A percentile compares a stretch with the other conserved stretches of the same genome.
Evolutionary conservation across 192 early-diverging fungal species (phyloP).

Genomic region (Paraglomus occultum): DNA sequence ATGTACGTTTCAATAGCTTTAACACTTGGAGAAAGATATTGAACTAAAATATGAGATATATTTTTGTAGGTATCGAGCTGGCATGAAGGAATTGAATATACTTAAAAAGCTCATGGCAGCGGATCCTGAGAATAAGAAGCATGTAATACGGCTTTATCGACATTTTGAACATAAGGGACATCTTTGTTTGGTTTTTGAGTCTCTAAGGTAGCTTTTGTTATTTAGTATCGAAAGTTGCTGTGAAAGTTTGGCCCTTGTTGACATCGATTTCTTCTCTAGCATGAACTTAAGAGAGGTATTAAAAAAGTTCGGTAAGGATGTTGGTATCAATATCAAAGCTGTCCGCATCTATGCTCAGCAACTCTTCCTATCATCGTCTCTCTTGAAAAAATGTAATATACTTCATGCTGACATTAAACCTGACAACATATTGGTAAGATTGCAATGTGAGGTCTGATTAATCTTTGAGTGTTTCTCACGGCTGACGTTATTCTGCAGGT

Average conservation of each 20-base stretch:
- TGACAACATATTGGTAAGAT: conserved; percentile 87
- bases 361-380: conserved; percentile 78
- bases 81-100: conserved; percentile 85
- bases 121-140: conserved; percentile 87
- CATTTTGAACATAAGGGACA: conserved; percentile 92
- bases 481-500: conserved; percentile 15
- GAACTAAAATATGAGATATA: neutral
- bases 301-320: conserved; percentile 93
- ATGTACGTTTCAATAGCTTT: conserved; percentile 57
- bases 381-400: conserved; percentile 78
- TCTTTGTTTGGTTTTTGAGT: conserved; percentile 94
- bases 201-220: conserved; percentile 57
- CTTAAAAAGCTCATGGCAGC: conserved; percentile 80
- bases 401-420: conserved; percentile 98
- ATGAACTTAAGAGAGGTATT: conserved; percentile 92
- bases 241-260: neutral
- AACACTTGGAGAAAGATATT: neutral
- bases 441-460: too few relatives aligned
- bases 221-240: neutral
- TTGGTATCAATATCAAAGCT: conserved; percentile 90
- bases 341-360: conserved; percentile 91
- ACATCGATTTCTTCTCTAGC: conserved; percentile 82
- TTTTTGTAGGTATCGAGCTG: conserved; percentile 71
- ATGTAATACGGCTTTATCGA: conserved; percentile 78
- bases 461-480: neutral